phyloP scores from a whole-genome alignment of 2,329 filamentous ascomycete genomes.

The Colletotrichum spaethianum region DNA sequence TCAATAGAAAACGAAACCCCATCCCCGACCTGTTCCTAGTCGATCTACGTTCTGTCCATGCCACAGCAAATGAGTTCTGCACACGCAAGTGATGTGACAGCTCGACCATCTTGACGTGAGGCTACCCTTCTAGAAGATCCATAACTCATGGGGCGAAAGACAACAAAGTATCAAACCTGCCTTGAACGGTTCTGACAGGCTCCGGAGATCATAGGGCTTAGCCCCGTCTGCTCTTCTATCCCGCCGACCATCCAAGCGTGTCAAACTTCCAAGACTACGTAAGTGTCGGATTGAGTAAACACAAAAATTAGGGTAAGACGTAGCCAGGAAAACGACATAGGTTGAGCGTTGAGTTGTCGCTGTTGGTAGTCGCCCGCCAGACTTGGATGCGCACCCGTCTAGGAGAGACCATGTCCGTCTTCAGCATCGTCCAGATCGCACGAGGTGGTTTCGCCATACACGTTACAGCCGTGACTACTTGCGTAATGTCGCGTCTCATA shows the following conservation, averaged over 20 bases:
- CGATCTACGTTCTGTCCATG: neutral
- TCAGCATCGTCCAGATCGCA: neutral
- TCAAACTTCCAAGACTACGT: neutral
- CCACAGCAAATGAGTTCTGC: too few species aligned
- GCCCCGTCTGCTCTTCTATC: neutral
- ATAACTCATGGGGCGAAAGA: neutral
- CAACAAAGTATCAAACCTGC: neutral
- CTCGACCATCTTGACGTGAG: conserved; percentile 3
- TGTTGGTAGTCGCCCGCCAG: neutral
- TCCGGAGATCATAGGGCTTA: neutral
- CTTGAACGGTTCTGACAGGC: conserved; percentile 4
- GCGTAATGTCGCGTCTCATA: neutral
- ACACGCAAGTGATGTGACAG: conserved; percentile 5
- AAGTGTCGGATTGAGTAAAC: neutral
- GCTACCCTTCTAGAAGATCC: neutral
- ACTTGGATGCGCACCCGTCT: neutral
- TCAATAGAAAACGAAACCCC: neutral
- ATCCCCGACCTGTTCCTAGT: neutral
- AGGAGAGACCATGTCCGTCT: neutral
- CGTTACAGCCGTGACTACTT: too few species aligned
- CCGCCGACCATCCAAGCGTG: neutral
- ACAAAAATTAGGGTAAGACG: neutral
- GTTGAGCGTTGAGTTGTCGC: neutral
- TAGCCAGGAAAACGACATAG: neutral
- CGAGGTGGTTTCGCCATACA: neutral